Base-by-base conservation (phyloP, 139 green algal genomes). In the Picochlorum sp. region DNA sequence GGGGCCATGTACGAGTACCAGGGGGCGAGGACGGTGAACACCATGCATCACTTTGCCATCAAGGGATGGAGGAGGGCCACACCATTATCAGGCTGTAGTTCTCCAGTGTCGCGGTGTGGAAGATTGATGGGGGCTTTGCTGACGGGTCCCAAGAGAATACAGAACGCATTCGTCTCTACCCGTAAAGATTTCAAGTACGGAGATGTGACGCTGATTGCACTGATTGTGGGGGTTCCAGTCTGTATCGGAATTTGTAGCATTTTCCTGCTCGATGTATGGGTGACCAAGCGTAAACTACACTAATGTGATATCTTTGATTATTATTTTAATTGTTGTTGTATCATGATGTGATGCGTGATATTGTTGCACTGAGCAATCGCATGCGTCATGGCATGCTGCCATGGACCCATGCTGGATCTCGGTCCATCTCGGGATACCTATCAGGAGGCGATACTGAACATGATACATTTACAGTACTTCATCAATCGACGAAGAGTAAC, bases 1-100 rank as follows among this genome's bases (percentile, higher is more conserved):
- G 51, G 20, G 51, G 18, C 18, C 30, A 72, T 57, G 23, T 37
- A 65, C 7, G 45, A 68, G 14, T 76, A 68, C 26, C 37, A 38
- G 13, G 70, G 66, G 16, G 31, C 45, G 4, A 62, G 58, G 14
- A 67, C 47, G 13, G 44, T 60, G 37, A 60, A 72, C 16, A 47
- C 18, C n/a, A 24, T 77, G 31, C 2, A 54, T 26, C 44, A 62
- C 11, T 77, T 77, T 69, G 70, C 47, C 1, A 30, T 20, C 4
- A 38, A 56, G 20, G 57, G 45, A 21, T 72, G 65, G 65, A 50
- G 45, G 15, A 47, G 44, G 2, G 49, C 44, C 21, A 10, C 45
- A 24, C 65, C 70, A 8, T 49, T 57, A n/a, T 69, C 31, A 23
- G 64, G 70, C 23, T 77, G 70, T 58, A 34, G 24, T 23, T 77